Percentiles rank a stretch among this genome's conserved stretches.
These are phyloP conservation scores for Corynespora cassiicola DNA, from an alignment of 2,329 filamentous ascomycete species.

Conservation along the genomic window DNA sequence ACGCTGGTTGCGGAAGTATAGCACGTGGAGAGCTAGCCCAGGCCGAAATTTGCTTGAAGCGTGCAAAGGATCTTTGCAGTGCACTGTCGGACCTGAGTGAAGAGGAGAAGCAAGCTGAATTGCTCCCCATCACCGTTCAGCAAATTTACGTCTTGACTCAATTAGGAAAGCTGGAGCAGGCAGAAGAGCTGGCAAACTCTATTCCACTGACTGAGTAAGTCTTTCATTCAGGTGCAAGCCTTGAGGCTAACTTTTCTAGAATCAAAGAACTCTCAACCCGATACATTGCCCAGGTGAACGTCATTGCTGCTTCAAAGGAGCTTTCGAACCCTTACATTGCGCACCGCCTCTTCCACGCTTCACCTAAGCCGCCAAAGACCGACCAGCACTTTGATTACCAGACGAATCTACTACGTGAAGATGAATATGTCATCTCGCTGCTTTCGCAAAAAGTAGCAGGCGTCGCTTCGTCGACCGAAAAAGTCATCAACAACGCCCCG, in stretches of 20 bases:
- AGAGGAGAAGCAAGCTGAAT: constrained; percentile 76
- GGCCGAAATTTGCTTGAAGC: constrained; percentile 71
- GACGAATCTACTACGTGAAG: constrained; percentile 64
- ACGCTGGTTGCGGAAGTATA: constrained; percentile 76
- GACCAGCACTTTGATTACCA: constrained; percentile 79
- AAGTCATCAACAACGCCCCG: constrained; percentile 55
- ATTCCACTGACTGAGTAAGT: constrained; percentile 68
- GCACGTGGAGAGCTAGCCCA: constrained; percentile 71
- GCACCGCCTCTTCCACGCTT: constrained; percentile 66
- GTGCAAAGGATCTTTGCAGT: constrained; percentile 74
- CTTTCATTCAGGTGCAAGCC: background rate
- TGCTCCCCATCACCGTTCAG: constrained; percentile 78
- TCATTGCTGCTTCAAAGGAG: constrained; percentile 55
- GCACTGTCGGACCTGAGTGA: constrained; percentile 74
- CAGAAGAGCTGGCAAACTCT: constrained; percentile 66
- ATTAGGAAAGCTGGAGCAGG: constrained; percentile 71
- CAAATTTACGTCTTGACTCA: constrained; percentile 75
- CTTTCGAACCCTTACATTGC: constrained; percentile 71
- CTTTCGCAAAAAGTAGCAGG: constrained; percentile 72
- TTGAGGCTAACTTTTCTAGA: constrained; percentile 49
- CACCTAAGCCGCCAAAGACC: constrained; percentile 59
- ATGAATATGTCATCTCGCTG: constrained; percentile 69
- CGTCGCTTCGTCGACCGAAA: constrained; percentile 63
- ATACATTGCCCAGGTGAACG: constrained; percentile 72
- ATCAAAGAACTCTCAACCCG: constrained; percentile 72